Evolutionary conservation across 306 rosid genomes (phyloP).

Genomic region (Medicago arabica): DNA sequence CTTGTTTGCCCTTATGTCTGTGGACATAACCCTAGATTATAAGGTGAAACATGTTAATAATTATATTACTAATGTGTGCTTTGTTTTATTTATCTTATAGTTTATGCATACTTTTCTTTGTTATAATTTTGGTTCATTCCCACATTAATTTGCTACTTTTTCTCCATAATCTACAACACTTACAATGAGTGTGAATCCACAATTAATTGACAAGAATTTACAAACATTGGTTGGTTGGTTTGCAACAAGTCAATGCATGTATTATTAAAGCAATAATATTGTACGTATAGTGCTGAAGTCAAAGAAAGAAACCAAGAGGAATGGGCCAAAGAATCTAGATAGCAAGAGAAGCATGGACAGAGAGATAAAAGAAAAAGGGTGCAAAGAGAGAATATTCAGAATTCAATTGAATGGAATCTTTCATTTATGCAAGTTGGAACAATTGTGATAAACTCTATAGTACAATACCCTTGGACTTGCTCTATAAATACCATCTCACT

Average conservation of each 20-base stretch:
- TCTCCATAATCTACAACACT: not conserved
- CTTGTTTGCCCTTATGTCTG: no score
- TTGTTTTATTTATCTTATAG: no score
- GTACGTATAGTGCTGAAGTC: conserved; percentile 16
- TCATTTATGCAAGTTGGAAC: conserved; percentile 47
- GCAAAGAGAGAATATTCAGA: conserved; percentile 25
- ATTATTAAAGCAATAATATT: not conserved
- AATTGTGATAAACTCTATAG: conserved; percentile 15
- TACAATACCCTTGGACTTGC: not conserved
- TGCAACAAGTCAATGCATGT: conserved; percentile 26
- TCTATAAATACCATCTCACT: conserved; percentile 58
- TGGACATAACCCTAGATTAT: no score
- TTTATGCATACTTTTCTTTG: no score
- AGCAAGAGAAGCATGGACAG: conserved; percentile 20
- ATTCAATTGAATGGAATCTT: conserved; percentile 40
- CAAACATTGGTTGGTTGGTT: conserved; percentile 22
- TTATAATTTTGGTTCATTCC: not conserved
- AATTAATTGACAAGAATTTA: not conserved
- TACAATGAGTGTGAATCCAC: not conserved
- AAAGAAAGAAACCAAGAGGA: conserved; percentile 36
- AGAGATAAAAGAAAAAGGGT: conserved; percentile 36
- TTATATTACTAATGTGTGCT: no score
- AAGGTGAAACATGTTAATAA: no score
- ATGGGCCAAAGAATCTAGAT: conserved; percentile 50
- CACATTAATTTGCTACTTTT: not conserved